Conservation (phyloP, 352 stramenopile genomes). For the Bremia lactucae region DNA sequence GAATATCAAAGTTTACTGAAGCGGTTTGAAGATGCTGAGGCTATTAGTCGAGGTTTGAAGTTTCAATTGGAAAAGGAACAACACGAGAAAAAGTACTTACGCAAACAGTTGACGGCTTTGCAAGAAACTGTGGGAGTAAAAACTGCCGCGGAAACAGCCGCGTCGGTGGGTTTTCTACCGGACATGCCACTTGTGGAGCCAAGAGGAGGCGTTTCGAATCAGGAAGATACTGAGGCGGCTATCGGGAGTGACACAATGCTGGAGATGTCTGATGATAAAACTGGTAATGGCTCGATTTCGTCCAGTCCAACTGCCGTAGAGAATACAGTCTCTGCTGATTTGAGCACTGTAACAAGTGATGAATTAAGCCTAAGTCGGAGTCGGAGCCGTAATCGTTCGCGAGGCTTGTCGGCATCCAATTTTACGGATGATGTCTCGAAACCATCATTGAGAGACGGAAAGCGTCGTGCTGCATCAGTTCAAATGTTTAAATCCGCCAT, state of each 20-base stretch:
- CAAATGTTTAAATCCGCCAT: constrained; percentile 21
- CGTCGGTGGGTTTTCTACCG: constrained; percentile 19
- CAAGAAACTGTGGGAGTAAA: constrained; percentile 19
- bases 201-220: constrained; percentile 34
- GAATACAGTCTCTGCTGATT: neutral
- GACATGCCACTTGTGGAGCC: constrained; percentile 16
- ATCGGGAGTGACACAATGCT: constrained; percentile 33
- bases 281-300: constrained; percentile 6
- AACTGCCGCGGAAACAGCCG: constrained; percentile 18
- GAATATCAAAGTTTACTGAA: constrained; percentile 52
- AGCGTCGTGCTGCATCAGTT: constrained; percentile 24
- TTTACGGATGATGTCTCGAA: constrained; percentile 17
- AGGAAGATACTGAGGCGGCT: too few species aligned
- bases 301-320: constrained; percentile 7
- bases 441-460: constrained; percentile 17
- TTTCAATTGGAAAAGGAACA: constrained; percentile 71
- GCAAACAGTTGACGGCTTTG: constrained; percentile 42
- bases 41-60: constrained; percentile 47
- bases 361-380: constrained; percentile 14
- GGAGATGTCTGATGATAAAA: constrained; percentile 54
- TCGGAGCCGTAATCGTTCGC: constrained; percentile 15
- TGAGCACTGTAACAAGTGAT: constrained; percentile 7
- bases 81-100: constrained; percentile 67
- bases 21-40: constrained; percentile 49
- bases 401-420: constrained; percentile 26